Evolutionary conservation across 352 stramenopile species (phyloP), one percentile per base, ranked within the genome.

Genomic region (Phytophthora litchii): DNA sequence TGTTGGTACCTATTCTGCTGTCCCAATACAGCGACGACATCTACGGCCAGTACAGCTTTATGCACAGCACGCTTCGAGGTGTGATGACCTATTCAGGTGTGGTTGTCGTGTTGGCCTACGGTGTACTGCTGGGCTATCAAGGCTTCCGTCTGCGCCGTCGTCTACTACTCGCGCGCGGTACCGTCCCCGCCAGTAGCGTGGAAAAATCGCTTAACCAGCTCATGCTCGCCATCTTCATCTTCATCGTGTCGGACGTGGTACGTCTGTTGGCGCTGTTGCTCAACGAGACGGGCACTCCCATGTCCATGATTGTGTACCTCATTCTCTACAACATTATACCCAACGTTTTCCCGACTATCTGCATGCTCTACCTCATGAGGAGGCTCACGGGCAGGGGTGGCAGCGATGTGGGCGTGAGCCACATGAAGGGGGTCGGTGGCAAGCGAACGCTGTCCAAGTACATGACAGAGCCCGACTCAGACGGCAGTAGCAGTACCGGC

Each of bases 301-400:
- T 86, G 51, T 80, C 72, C 42, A 72, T 95, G 52, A 76, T 78
- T 20, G 76, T 80, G 35, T 89, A 88, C 37, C 57, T 89, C 19
- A 84, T 93, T 25, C 70, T 83, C 36, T 89, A 89, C 64, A 88
- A 75, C 59, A 75, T 95, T 47, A 75, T 92, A 51, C 86, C 86
- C 23, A 86, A 78, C 59, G 83, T 94, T 47, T 94, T 95, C 59
- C 84, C 86, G n/a, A 82, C 81, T 21, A 89, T 95, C 59, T 95
- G 84, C 73, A 91, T 95, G 78, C 72, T 95, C 43, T 93, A 95
- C 60, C 81, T 95, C 66, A 93, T 94, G 82, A 85, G 86, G 7
- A 85, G 84, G 35, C 57, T 88, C 50, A 70, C 74, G 14, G 64
- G 65, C 16, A 56, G 61, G 38, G 53, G 54, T 14, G 27, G 42